Percentiles rank a stretch among this genome's conserved stretches.
Conservation (phyloP, 2,329 filamentous ascomycete species). For the Ophiostoma australiae region DNA sequence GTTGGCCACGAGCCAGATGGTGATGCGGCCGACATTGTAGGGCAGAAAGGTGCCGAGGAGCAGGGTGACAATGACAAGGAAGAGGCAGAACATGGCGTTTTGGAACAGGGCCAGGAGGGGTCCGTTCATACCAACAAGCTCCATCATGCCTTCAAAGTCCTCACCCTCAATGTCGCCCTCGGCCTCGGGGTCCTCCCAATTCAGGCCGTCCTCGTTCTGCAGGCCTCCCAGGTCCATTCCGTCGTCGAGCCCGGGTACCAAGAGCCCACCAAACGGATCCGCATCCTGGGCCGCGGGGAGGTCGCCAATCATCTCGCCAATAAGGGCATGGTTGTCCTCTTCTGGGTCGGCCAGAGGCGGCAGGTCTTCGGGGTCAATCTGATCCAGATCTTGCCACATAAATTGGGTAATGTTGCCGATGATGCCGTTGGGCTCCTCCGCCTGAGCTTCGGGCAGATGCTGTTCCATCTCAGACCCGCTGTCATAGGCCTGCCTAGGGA, state of each 20-base stretch:
- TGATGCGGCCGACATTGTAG: conserved; percentile 84
- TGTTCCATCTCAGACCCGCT: background rate
- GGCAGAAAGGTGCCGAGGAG: conserved; percentile 82
- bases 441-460: background rate
- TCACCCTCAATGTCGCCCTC: conserved; percentile 80
- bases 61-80: conserved; percentile 82
- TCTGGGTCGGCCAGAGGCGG: conserved; percentile 37
- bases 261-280: background rate
- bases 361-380: conserved; percentile 49
- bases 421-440: background rate
- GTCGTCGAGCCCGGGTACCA: conserved; percentile 33
- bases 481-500: background rate
- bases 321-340: conserved; percentile 30
- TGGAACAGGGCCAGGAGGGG: conserved; percentile 85
- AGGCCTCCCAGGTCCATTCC: conserved; percentile 47
- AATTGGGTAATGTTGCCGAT: conserved; percentile 36
- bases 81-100: conserved; percentile 89
- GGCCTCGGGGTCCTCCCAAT: conserved; percentile 53
- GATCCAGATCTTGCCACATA: conserved; percentile 56
- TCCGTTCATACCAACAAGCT: conserved; percentile 93
- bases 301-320: conserved; percentile 33
- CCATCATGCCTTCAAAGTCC: conserved; percentile 92
- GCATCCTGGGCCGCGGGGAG: conserved; percentile 27
- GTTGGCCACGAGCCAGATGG: conserved; percentile 72
- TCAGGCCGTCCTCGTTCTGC: background rate